These are phyloP conservation scores for Fusarium phyllophilum DNA, from an alignment of 2,329 filamentous ascomycete genomes.

Conservation along the genomic window DNA sequence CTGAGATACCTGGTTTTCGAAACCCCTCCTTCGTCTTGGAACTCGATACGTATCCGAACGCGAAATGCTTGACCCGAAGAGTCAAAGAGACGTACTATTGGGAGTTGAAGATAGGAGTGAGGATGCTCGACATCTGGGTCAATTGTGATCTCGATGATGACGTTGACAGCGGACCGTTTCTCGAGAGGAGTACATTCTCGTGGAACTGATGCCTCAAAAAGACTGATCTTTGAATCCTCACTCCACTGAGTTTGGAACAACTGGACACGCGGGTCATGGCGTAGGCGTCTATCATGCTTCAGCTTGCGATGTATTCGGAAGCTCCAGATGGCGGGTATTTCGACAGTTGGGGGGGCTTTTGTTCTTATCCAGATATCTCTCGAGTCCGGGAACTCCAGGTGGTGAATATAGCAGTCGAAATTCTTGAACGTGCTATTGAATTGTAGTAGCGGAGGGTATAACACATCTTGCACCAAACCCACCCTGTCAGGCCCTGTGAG, in stretches of 20 bases:
- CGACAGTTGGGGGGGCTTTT: not conserved
- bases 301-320: not conserved
- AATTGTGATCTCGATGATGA: not conserved
- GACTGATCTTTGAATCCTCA: not conserved
- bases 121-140: not conserved
- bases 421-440: not conserved
- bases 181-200: not conserved
- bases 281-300: not conserved
- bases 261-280: not conserved
- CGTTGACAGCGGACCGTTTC: not conserved
- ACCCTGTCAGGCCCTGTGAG: not conserved
- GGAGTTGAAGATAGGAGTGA: not conserved
- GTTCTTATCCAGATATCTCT: not conserved
- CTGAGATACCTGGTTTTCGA: not conserved
- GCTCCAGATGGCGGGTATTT: not conserved
- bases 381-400: accelerated
- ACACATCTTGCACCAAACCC: not conserved
- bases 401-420: not conserved
- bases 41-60: not conserved
- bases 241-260: not conserved
- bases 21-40: not conserved
- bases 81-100: not conserved
- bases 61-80: not conserved
- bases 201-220: not conserved
- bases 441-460: not conserved